Conservation (phyloP, 164 flowering plant species). For the Hamamelis virginiana region DNA sequence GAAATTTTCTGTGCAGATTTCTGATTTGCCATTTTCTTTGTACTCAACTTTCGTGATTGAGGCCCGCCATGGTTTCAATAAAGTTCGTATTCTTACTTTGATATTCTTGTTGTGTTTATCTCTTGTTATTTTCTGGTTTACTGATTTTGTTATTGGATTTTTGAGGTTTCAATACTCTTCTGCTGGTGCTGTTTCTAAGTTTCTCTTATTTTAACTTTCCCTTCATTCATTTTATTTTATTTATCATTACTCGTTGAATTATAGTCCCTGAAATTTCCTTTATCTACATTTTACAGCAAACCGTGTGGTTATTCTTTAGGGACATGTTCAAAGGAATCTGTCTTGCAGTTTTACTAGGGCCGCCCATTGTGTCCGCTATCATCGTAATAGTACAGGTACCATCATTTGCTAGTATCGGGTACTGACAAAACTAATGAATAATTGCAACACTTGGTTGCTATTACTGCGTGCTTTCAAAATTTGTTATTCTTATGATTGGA, state of each 20-base stretch:
- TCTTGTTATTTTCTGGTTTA: background rate
- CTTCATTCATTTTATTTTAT: background rate
- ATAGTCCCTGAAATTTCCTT: constrained; percentile 1
- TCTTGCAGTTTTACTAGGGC: constrained; percentile 68
- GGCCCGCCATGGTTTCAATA: constrained; percentile 97
- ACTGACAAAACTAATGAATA: background rate
- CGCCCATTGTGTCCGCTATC: constrained; percentile 90
- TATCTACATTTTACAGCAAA: constrained; percentile 66
- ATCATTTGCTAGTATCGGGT: background rate
- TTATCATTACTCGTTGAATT: constrained; percentile 2
- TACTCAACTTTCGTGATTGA: constrained; percentile 98
- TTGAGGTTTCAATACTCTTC: background rate
- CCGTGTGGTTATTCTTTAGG: constrained; percentile 80
- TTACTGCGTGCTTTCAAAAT: background rate
- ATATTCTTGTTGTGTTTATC: constrained; percentile 1
- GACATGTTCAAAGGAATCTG: constrained; percentile 80
- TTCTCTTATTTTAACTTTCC: background rate
- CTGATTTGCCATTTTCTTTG: constrained; percentile 94
- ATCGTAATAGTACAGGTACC: constrained; percentile 89
- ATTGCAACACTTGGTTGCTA: background rate
- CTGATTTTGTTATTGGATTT: background rate
- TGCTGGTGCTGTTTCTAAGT: background rate
- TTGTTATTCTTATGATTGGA: background rate
- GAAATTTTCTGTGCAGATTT: constrained; percentile 57
- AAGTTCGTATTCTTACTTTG: constrained; percentile 43